phyloP scores from a whole-genome alignment of 441 rosid genomes.

The Adansonia madagascariensis region DNA sequence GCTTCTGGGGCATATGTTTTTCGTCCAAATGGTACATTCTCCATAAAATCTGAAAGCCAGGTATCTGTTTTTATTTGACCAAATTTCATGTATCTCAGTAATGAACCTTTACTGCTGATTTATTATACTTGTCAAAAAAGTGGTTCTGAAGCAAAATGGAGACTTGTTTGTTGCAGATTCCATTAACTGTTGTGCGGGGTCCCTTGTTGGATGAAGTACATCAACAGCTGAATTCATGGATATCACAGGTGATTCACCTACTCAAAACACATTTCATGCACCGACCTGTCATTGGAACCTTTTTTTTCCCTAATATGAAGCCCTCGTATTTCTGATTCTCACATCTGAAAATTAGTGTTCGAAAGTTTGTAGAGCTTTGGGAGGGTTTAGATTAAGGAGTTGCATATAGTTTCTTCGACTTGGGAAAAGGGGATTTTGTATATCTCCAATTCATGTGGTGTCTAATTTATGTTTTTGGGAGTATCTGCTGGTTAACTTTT shows the following conservation, averaged over 20 bases:
- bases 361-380: not conserved
- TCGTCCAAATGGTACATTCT: conserved; percentile 61
- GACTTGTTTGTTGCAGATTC: conserved; percentile 45
- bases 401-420: not conserved
- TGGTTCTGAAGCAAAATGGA: conserved; percentile 25
- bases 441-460: not conserved
- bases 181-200: conserved; percentile 55
- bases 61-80: conserved; percentile 36
- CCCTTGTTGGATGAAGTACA: conserved; percentile 74
- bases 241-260: conserved; percentile 60
- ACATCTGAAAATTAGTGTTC: conserved; percentile 2
- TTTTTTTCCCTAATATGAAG: conserved; percentile 6
- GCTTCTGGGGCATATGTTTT: conserved; percentile 83
- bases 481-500: not conserved
- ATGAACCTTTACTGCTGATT: not conserved
- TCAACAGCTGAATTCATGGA: conserved; percentile 62
- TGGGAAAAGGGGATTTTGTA: not conserved
- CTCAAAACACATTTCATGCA: conserved; percentile 19
- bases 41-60: conserved; percentile 51
- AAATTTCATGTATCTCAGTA: conserved; percentile 4
- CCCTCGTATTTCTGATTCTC: not conserved
- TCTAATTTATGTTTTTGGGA: not conserved
- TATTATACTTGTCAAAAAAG: not conserved
- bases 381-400: not conserved
- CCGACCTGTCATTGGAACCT: conserved; percentile 20